phyloP scores from a whole-genome alignment of 2,329 filamentous ascomycete genomes.

The Epichloe sibirici region DNA sequence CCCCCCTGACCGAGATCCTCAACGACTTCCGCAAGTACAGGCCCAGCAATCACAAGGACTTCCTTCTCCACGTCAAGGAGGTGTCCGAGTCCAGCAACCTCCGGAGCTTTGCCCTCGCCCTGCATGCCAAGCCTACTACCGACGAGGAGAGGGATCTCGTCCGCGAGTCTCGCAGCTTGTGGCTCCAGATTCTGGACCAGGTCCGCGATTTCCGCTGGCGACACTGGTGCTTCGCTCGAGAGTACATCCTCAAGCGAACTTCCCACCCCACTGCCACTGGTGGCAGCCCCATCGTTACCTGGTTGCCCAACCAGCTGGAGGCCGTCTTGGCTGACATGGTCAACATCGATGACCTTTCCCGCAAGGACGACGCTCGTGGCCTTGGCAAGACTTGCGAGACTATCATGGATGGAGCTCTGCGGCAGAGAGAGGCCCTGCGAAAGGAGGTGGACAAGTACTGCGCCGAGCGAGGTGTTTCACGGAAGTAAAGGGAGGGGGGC shows the following conservation, averaged over 20 bases:
- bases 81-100: slow-evolving; percentile 37
- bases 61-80: slow-evolving; percentile 58
- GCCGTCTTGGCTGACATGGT: slow-evolving; percentile 64
- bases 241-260: slow-evolving; percentile 73
- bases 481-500: background rate
- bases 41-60: slow-evolving; percentile 77
- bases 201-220: slow-evolving; percentile 74
- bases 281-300: slow-evolving; percentile 71
- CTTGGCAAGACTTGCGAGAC: slow-evolving; percentile 37
- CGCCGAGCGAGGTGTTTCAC: slow-evolving; percentile 40
- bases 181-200: slow-evolving; percentile 56
- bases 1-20: slow-evolving; percentile 78
- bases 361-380: slow-evolving; percentile 24
- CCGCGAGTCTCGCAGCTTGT: slow-evolving; percentile 44
- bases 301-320: slow-evolving; percentile 70
- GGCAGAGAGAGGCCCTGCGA: slow-evolving; percentile 51
- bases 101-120: slow-evolving; percentile 43
- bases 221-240: slow-evolving; percentile 75
- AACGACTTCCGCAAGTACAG: slow-evolving; percentile 82
- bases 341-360: slow-evolving; percentile 36
- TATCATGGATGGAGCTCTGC: slow-evolving; percentile 54
- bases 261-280: slow-evolving; percentile 67
- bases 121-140: slow-evolving; percentile 10
- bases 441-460: slow-evolving; percentile 72
- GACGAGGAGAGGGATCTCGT: slow-evolving; percentile 30